Evolutionary conservation across 176 grass and related monocot species (phyloP).

Genomic region (Oryza officinalis): DNA sequence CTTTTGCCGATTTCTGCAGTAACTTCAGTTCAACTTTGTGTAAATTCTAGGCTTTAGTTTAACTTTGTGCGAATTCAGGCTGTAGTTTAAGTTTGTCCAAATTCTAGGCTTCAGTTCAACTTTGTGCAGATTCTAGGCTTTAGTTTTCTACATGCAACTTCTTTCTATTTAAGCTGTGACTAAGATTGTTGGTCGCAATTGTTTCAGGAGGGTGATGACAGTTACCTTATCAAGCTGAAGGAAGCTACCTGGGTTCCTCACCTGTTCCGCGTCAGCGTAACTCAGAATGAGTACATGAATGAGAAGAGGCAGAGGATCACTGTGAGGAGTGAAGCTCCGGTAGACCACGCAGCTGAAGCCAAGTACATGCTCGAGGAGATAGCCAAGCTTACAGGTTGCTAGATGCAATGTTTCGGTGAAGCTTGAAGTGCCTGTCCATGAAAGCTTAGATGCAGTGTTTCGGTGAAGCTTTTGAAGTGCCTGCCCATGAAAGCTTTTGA

Average conservation of each 20-base stretch:
- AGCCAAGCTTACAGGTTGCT: constrained; percentile 51
- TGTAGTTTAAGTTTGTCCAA: background rate
- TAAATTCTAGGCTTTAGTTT: background rate
- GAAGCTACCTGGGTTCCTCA: constrained; percentile 84
- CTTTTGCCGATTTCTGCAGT: background rate
- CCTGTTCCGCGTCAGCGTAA: constrained; percentile 70
- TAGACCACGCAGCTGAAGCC: constrained; percentile 72
- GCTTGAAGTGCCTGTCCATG: background rate
- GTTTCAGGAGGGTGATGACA: constrained; percentile 81
- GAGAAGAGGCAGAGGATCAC: constrained; percentile 90
- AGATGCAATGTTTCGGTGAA: background rate
- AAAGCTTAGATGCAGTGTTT: background rate
- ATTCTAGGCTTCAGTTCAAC: background rate
- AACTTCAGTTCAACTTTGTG: background rate
- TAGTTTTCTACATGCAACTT: background rate
- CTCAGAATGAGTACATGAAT: constrained; percentile 72
- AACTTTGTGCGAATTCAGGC: background rate
- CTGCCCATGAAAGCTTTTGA: background rate
- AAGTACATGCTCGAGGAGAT: constrained; percentile 88
- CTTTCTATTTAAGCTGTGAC: background rate
- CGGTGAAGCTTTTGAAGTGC: background rate
- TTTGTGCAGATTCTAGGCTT: background rate
- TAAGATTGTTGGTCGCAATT: background rate
- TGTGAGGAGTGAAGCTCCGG: constrained; percentile 53
- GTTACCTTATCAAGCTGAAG: constrained; percentile 78